Evolutionary conservation across 192 early-diverging fungal species (phyloP).

Genomic region (Chytriomyces hyalinus): DNA sequence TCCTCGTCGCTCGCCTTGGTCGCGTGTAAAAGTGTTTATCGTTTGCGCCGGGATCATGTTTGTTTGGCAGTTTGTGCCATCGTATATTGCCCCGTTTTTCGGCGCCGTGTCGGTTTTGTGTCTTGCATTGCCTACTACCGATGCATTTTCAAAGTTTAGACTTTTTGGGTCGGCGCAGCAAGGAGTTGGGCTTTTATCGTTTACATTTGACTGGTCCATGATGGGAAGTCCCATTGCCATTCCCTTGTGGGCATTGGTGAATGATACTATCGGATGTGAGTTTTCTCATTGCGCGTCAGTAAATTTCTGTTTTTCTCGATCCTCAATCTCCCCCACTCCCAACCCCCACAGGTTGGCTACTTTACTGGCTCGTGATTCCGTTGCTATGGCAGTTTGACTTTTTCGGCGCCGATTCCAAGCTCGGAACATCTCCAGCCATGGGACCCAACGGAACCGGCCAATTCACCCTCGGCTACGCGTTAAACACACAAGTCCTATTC

Average conservation of each 20-base stretch:
- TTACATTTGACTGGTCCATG: constrained; percentile 34
- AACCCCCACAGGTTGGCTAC: constrained; percentile 19
- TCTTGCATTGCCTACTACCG: background rate
- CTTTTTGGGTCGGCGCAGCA: constrained; percentile 30
- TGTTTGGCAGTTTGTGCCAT: constrained; percentile 32
- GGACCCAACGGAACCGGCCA: constrained; percentile 32
- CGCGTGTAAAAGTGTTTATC: constrained; percentile 42
- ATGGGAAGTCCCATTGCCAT: constrained; percentile 5
- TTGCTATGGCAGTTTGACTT: constrained; percentile 37
- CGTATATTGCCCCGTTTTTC: constrained; percentile 27
- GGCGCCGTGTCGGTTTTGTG: constrained; percentile 34
- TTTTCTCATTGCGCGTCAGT: background rate
- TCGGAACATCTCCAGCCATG: constrained; percentile 19
- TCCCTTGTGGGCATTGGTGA: constrained; percentile 15
- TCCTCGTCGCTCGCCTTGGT: constrained; percentile 9
- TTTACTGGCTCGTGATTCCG: constrained; percentile 36
- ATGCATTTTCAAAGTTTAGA: background rate
- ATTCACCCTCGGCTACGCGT: constrained; percentile 31
- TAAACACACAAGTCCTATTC: constrained; percentile 36
- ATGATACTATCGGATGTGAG: constrained; percentile 28
- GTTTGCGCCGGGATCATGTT: constrained; percentile 31
- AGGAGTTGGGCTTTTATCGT: constrained; percentile 40
- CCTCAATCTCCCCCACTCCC: background rate
- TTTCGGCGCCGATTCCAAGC: constrained; percentile 35
- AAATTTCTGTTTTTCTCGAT: background rate